These are phyloP conservation scores for Nakazawaea ernobii DNA, from an alignment of 805 yeast genomes.

Conservation along the genomic window DNA sequence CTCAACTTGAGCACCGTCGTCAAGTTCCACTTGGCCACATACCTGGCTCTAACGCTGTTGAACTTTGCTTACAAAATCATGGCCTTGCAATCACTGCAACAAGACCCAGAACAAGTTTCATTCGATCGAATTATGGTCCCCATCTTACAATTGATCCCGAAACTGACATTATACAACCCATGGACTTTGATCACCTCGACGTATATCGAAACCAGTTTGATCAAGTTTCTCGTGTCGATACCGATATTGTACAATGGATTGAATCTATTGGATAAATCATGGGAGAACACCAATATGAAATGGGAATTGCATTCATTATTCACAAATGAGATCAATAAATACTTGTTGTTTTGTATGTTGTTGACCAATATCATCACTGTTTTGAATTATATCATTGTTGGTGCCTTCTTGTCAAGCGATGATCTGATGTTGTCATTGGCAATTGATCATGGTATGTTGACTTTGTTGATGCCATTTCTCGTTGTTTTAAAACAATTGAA, in stretches of 20 bases:
- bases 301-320: constrained; percentile 4
- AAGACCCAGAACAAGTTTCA: background rate
- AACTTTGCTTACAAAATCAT: background rate
- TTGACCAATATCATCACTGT: constrained; percentile 52
- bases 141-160: constrained; percentile 56
- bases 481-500: constrained; percentile 53
- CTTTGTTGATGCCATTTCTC: constrained; percentile 46
- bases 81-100: background rate
- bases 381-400: constrained; percentile 31
- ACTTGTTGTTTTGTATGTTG: constrained; percentile 47
- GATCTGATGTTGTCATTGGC: constrained; percentile 35
- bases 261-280: constrained; percentile 44
- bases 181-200: constrained; percentile 61
- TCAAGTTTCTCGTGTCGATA: constrained; percentile 37
- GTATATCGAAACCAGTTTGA: constrained; percentile 52
- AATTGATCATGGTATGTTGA: constrained; percentile 42
- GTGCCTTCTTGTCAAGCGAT: constrained; percentile 31
- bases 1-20: background rate
- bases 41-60: background rate
- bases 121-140: constrained; percentile 46
- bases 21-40: background rate
- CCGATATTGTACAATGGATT: constrained; percentile 32
- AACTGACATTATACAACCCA: constrained; percentile 47
- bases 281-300: constrained; percentile 31
- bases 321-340: constrained; percentile 38